These are phyloP conservation scores for Yarrowia sp. DNA, from an alignment of 805 yeast species.

Conservation along the genomic window DNA sequence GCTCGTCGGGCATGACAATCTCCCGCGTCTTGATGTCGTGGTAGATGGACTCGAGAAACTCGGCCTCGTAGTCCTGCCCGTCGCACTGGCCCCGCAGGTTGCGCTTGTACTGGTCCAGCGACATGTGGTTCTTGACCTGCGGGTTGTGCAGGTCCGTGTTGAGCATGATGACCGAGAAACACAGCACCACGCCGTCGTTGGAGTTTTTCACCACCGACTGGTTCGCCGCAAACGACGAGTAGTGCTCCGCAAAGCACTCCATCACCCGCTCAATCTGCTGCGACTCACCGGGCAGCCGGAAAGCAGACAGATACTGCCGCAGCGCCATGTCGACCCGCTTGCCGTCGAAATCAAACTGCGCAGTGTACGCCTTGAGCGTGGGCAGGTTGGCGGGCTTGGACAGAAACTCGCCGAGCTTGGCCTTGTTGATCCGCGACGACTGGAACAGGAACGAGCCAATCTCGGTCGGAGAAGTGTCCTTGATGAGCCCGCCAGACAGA, in stretches of 20 bases:
- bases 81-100: slow-evolving; percentile 78
- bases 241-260: slow-evolving; percentile 79
- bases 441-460: slow-evolving; percentile 74
- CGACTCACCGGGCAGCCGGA: slow-evolving; percentile 95
- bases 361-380: slow-evolving; percentile 61
- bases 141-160: slow-evolving; percentile 94
- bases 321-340: slow-evolving; percentile 91
- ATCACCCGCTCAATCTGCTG: slow-evolving; percentile 93
- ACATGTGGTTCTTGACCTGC: slow-evolving; percentile 88
- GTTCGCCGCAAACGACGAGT: slow-evolving; percentile 44
- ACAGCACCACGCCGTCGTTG: slow-evolving; percentile 68
- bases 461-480: slow-evolving; percentile 46
- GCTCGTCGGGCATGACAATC: slow-evolving; percentile 97
- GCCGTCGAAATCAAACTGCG: slow-evolving; percentile 67
- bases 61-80: slow-evolving; percentile 70
- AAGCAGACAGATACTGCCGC: slow-evolving; percentile 72
- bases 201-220: slow-evolving; percentile 43
- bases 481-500: slow-evolving; percentile 62
- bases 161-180: slow-evolving; percentile 89
- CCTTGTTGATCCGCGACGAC: slow-evolving; percentile 81
- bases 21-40: slow-evolving; percentile 77
- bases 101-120: slow-evolving; percentile 70
- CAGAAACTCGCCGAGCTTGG: slow-evolving; percentile 77
- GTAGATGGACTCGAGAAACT: slow-evolving; percentile 81
- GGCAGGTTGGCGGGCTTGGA: slow-evolving; percentile 68